A percentile compares a stretch with the other conserved stretches of the same genome.
phyloP scores from a whole-genome alignment of 164 flowering plant species.

The Magnolia sinica region DNA sequence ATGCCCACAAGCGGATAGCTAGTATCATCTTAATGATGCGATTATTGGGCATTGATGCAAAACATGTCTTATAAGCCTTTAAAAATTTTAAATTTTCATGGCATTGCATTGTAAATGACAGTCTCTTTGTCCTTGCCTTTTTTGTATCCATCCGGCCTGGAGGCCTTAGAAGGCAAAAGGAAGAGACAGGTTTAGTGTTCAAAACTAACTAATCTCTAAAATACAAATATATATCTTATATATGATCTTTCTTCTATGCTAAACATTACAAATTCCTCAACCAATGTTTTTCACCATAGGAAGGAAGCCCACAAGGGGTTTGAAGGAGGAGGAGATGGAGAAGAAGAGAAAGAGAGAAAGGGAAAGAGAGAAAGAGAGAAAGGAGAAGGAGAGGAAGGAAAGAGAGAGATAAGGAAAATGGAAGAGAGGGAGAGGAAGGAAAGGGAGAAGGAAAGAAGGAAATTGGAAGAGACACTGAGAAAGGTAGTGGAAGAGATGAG shows the following conservation, averaged over 20 bases:
- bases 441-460: neutral
- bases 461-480: neutral
- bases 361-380: neutral
- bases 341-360: neutral
- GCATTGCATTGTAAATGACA: too few relatives aligned
- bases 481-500: neutral
- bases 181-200: neutral
- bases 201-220: neutral
- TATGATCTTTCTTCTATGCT: neutral
- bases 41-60: too few relatives aligned
- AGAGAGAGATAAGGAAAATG: neutral
- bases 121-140: too few relatives aligned
- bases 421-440: neutral
- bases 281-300: slow-evolving; percentile 1
- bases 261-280: neutral
- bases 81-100: too few relatives aligned
- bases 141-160: too few relatives aligned
- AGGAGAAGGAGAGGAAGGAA: neutral
- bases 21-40: too few relatives aligned
- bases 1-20: too few relatives aligned
- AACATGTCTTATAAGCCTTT: too few relatives aligned
- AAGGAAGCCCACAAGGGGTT: neutral
- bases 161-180: neutral
- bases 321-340: neutral
- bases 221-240: neutral